These are phyloP conservation scores for Ramaria sp. DNA, from an alignment of 768 basidiomycete genomes.

Conservation along the genomic window DNA sequence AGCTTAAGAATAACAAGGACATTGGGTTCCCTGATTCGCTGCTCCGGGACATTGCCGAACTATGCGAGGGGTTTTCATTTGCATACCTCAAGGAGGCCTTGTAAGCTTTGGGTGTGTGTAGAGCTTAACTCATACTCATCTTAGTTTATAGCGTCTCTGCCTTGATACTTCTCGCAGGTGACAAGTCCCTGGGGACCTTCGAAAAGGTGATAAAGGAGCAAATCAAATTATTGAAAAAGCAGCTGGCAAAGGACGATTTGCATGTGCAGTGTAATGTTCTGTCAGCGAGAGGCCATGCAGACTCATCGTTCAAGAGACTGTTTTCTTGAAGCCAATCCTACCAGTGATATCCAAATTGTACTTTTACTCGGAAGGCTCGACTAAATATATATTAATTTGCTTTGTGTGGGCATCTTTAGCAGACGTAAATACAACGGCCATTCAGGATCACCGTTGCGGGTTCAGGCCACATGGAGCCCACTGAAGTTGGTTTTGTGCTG, in stretches of 20 bases:
- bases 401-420: too few species aligned
- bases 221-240: constrained; percentile 52
- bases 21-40: constrained; percentile 61
- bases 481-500: too few species aligned
- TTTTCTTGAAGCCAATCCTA: neutral
- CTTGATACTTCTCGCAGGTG: constrained; percentile 52
- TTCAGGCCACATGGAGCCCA: too few species aligned
- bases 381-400: too few species aligned
- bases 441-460: too few species aligned
- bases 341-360: too few species aligned
- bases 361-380: too few species aligned
- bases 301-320: neutral
- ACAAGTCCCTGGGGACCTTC: constrained; percentile 39
- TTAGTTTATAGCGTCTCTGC: constrained; percentile 49
- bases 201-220: constrained; percentile 39
- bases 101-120: constrained; percentile 30
- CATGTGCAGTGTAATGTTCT: neutral
- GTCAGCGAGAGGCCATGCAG: neutral
- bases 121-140: neutral
- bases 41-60: constrained; percentile 44
- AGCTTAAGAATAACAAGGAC: constrained; percentile 50
- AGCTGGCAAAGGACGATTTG: constrained; percentile 40
- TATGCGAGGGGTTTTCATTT: constrained; percentile 67
- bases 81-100: constrained; percentile 87
- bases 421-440: too few species aligned